Base-by-base conservation (phyloP, 805 yeast species). In the Kodamaea neixiangensis region DNA sequence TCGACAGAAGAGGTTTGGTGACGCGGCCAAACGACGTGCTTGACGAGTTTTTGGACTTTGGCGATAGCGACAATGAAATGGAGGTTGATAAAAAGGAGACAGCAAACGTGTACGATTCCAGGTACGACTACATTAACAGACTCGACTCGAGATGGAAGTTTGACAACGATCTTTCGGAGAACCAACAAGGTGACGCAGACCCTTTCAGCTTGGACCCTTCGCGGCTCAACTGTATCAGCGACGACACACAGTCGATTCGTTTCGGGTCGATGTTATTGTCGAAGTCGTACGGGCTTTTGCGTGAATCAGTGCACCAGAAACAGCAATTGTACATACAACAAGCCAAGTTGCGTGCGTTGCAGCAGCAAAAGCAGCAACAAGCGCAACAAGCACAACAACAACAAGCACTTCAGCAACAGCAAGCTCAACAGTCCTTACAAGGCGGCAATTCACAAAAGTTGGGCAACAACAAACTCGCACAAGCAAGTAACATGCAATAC, bases 211-310 rank as follows among this genome's bases (percentile, higher is more conserved):
- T 80, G 52, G 97, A 90, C 66, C 97, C 97, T 0, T 84, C 96
- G 0, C 78, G 80, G 49, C 76, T 92, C 59, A 92, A 92, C 63
- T 86, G 87, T 55, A 89, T 92, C 39, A 81, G 90, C 11, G 86
- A 86, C 48, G 93, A 85, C 47, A 91, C 97, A 1, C 97, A 92
- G 68, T 85, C 88, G 1, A 88, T 93, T 25, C 76, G 97, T 53
- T 92, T 92, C 69, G 97, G 97, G 7, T 82, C 96, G 5, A 91
- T 91, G 97, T 69, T 93, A 29, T 75, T 91, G 39, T 82, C 94
- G 3, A 93, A 92, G 66, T 85, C 97, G 0, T 88, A 88, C 63
- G 97, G 91, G 48, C 79, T 85, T 46, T 72, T 85, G 55, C 75
- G 89, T 59, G 90, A 91, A 63, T 86, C 92, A 17, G 83, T 88